These are phyloP conservation scores for Trypanosoma vivax DNA, from an alignment of 208 protist genomes.

Conservation along the genomic window DNA sequence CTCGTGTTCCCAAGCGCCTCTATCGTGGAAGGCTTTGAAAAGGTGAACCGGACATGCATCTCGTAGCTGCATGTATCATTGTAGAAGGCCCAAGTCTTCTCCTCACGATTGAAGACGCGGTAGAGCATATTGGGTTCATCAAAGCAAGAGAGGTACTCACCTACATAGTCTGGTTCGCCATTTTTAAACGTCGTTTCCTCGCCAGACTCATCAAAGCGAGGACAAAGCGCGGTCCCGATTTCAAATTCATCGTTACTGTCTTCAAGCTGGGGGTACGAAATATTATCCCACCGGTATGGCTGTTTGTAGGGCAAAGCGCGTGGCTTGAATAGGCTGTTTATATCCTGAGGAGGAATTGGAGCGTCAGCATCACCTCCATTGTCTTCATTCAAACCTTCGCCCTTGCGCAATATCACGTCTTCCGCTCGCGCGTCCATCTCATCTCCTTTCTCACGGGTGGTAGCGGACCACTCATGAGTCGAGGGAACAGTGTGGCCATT, in stretches of 20 bases:
- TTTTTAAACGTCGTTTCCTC: constrained; percentile 42
- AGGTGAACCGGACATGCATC: constrained; percentile 66
- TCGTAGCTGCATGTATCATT: constrained; percentile 69
- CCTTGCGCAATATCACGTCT: neutral
- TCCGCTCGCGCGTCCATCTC: neutral
- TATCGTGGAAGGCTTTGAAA: constrained; percentile 57
- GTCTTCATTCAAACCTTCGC: neutral
- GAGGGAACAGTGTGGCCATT: no score
- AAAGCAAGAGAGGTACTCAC: constrained; percentile 68
- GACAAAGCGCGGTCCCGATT: constrained; percentile 34
- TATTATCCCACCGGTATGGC: constrained; percentile 47
- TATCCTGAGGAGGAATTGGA: constrained; percentile 10
- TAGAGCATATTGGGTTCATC: constrained; percentile 73
- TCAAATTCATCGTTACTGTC: constrained; percentile 72
- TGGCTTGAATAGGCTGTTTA: constrained; percentile 29
- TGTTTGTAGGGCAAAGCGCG: constrained; percentile 23
- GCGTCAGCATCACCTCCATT: neutral
- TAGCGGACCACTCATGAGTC: no score
- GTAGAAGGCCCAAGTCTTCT: constrained; percentile 76
- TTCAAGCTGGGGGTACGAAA: constrained; percentile 37
- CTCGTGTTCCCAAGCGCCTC: constrained; percentile 48
- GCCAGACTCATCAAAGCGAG: constrained; percentile 26
- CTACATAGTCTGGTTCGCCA: constrained; percentile 46
- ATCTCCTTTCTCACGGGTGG: neutral
- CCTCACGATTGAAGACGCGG: constrained; percentile 52